phyloP scores from a whole-genome alignment of 805 yeast species.

The Sugiyamaella marilandica region DNA sequence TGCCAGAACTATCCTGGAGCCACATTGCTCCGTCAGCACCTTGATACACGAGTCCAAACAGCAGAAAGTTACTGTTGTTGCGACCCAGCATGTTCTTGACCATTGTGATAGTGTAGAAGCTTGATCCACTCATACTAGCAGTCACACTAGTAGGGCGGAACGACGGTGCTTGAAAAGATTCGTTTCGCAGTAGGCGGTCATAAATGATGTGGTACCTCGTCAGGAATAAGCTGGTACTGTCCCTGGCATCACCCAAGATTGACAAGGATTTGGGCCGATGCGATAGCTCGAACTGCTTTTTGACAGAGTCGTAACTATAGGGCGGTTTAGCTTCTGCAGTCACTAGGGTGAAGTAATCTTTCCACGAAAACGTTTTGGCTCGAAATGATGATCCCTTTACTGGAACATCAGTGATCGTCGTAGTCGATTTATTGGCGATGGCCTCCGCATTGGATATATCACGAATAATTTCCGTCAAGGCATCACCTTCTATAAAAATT shows the following conservation, averaged over 20 bases:
- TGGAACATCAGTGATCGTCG: constrained; percentile 5
- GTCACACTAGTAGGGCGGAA: constrained; percentile 29
- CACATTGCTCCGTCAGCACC: constrained; percentile 64
- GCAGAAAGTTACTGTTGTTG: constrained; percentile 65
- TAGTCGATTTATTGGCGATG: not conserved
- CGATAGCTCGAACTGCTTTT: constrained; percentile 52
- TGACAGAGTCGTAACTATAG: constrained; percentile 54
- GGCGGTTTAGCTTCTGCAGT: constrained; percentile 61
- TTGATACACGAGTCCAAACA: constrained; percentile 70
- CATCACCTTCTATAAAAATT: constrained; percentile 72
- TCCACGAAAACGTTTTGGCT: constrained; percentile 49
- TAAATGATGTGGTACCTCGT: constrained; percentile 57
- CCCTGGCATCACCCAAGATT: constrained; percentile 20
- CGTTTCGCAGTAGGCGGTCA: constrained; percentile 74
- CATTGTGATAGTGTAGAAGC: constrained; percentile 46
- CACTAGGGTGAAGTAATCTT: constrained; percentile 62
- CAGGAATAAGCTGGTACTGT: constrained; percentile 25
- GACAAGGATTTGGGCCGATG: constrained; percentile 18
- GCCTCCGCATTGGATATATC: constrained; percentile 41
- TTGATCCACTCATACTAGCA: constrained; percentile 8
- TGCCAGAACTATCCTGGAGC: constrained; percentile 77
- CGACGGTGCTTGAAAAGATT: constrained; percentile 54
- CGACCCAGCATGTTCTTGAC: constrained; percentile 85
- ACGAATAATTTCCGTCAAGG: constrained; percentile 56
- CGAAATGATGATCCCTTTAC: not conserved